Conservation (phyloP, 179 eudicot genomes). For the Camellia oleifera region DNA sequence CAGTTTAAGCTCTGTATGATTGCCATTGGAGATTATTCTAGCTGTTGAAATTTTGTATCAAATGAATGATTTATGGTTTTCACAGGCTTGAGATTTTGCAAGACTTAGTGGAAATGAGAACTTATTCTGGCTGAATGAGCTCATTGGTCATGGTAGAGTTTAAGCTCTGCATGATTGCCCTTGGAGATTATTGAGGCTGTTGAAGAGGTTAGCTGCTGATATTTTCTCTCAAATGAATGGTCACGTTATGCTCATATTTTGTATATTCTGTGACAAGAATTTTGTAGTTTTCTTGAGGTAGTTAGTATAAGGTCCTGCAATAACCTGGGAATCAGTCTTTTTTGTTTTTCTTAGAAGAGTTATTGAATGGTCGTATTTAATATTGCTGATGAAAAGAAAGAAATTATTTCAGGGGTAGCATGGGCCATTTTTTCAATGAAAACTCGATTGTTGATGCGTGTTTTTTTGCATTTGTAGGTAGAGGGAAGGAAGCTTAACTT, state of each 20-base stretch:
- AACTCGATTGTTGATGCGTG: too few relatives aligned
- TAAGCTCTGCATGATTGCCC: background rate
- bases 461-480: too few relatives aligned
- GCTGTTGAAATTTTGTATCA: background rate
- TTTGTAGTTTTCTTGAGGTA: background rate
- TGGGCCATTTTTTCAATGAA: too few relatives aligned
- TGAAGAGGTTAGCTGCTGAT: background rate
- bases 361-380: too few relatives aligned
- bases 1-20: background rate
- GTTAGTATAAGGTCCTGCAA: too few relatives aligned
- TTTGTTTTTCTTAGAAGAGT: too few relatives aligned
- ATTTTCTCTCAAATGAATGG: background rate
- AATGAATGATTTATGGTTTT: too few relatives aligned
- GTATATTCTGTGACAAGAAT: background rate
- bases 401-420: too few relatives aligned
- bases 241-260: background rate
- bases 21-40: background rate
- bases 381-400: too few relatives aligned
- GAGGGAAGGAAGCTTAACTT: too few relatives aligned
- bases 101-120: background rate
- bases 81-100: too few relatives aligned
- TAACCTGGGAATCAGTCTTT: too few relatives aligned
- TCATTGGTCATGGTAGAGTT: background rate
- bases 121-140: background rate
- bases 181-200: background rate